Evolutionary conservation across 257 asterid species (phyloP).

Genomic region (Solanum pimpinellifolium): DNA sequence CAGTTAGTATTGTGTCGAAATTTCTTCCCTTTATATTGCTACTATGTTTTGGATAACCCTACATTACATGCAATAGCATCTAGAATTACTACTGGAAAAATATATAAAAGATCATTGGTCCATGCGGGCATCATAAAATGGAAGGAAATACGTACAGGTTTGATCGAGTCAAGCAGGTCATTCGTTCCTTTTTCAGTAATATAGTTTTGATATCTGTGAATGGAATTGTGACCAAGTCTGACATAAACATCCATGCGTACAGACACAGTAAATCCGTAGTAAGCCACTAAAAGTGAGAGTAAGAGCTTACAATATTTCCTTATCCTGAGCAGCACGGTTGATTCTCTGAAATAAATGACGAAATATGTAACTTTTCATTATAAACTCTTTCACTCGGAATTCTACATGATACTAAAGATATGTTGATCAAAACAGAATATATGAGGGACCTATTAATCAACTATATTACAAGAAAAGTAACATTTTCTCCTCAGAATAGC

Average conservation of each 20-base stretch:
- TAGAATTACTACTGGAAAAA: background rate
- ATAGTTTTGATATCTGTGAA: conserved; percentile 78
- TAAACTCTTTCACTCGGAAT: background rate
- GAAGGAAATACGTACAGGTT: conserved; percentile 47
- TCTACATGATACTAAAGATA: background rate
- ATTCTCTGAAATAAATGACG: conserved; percentile 45
- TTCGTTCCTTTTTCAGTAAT: conserved; percentile 42
- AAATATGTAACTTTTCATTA: background rate
- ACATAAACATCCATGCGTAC: background rate
- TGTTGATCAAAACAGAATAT: background rate
- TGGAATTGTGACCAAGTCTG: background rate
- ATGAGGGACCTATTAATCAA: background rate
- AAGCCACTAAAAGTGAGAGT: background rate
- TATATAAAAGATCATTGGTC: background rate
- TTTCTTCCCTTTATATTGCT: background rate
- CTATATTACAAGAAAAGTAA: background rate
- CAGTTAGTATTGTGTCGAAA: background rate
- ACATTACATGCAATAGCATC: background rate
- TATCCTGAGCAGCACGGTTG: conserved; percentile 31
- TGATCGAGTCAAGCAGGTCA: conserved; percentile 47
- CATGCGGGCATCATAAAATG: background rate
- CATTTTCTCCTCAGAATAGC: background rate
- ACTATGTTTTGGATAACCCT: background rate
- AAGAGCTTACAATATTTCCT: conserved; percentile 53
- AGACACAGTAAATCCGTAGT: background rate